Base-by-base conservation (phyloP, 306 rosid genomes). In the Astragalus glycyphyllos region DNA sequence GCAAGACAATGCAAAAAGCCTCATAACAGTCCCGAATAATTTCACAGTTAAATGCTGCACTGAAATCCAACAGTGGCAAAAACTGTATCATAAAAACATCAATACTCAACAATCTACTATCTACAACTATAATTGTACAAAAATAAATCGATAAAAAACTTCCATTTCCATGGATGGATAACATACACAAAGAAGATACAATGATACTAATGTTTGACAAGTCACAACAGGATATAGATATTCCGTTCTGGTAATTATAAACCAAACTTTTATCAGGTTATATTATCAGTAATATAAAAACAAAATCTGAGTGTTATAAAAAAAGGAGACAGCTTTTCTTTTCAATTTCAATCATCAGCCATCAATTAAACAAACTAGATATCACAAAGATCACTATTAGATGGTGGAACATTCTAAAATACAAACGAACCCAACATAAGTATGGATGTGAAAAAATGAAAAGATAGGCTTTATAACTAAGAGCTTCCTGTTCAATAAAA, bases 1-100 rank as follows among this genome's bases (percentile, higher is more conserved):
- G 86, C 99, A 95, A 84, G 91, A 95, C 72, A 95, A 81, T 12
- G 99, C 99, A 86, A 95, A n/a, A 95, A 41, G 99, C 97, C 84
- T 95, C 99, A 15, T 95, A 95, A 83, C 97, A 95, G 77, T 95
- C 99, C 69, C 99, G 86, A 54, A 95, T 89, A 68, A 88, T 78
- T 89, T 91, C 97, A 72, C 91, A 91, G 77, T 95, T 87, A 80
- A 95, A 95, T 69, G 99, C 99, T 11, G 88, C 96, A 79, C 82
- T 71, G 75, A 97, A 83, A 87, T 91, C 87, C 84, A 95, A 74
- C 69, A 91, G 86, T 35, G 97, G 91, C 73, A 95, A 81, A 81
- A 89, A 87, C 97, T 95, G 89, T 88, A 71, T 42, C 64, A 65
- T 12, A 41, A 44, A n/a, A n/a, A n/a, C n/a, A n/a, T n/a, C n/a